phyloP scores from a whole-genome alignment of 148 eudicot genomes.

The Arbutus unedo region DNA sequence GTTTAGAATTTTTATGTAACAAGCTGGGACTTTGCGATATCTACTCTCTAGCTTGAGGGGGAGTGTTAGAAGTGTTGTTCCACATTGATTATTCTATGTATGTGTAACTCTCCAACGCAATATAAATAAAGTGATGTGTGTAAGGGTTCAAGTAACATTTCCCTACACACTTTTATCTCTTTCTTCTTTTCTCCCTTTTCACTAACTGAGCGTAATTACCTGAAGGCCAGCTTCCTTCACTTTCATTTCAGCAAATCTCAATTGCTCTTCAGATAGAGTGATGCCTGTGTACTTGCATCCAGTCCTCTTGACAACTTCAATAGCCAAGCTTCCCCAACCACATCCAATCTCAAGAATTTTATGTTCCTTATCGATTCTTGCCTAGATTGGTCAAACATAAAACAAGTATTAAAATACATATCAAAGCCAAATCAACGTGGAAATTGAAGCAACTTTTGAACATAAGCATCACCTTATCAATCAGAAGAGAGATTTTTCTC shows the following conservation, averaged over 20 bases:
- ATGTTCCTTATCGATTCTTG: constrained; percentile 61
- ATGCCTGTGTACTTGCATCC: constrained; percentile 97
- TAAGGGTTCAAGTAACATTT: too few relatives aligned
- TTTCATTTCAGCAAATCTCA: constrained; percentile 66
- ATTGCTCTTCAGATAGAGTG: constrained; percentile 78
- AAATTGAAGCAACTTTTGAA: not conserved
- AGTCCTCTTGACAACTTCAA: constrained; percentile 78
- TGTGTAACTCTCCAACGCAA: too few relatives aligned
- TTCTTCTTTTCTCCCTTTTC: too few relatives aligned
- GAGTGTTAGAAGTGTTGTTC: too few relatives aligned
- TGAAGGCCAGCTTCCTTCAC: constrained; percentile 90
- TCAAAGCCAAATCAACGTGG: not conserved
- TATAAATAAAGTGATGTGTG: too few relatives aligned
- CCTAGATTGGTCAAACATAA: constrained; percentile 33
- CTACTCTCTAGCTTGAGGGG: too few relatives aligned
- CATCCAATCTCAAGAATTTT: constrained; percentile 90
- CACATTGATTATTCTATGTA: too few relatives aligned
- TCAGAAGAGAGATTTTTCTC: constrained; percentile 64
- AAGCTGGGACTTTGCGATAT: too few relatives aligned
- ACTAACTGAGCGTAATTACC: constrained; percentile 45
- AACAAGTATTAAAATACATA: not conserved
- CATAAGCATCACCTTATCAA: constrained; percentile 48
- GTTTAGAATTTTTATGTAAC: too few relatives aligned
- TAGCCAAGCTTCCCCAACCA: constrained; percentile 97
- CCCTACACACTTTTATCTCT: too few relatives aligned